Evolutionary conservation across 495 filamentous ascomycete species (phyloP).

Genomic region (Hypomontagnella monticulosa): DNA sequence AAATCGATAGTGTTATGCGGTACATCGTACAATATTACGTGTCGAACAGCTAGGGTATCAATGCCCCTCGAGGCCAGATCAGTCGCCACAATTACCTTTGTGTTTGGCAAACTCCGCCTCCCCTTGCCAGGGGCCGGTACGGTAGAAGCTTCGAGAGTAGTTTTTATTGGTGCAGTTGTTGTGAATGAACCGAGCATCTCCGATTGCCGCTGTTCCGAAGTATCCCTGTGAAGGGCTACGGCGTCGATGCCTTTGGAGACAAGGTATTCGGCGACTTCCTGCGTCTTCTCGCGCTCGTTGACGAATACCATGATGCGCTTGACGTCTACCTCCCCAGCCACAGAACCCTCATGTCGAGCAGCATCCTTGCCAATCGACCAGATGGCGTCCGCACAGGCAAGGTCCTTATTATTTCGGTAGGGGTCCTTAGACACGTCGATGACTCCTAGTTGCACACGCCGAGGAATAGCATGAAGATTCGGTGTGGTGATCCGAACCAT

Average conservation of each 20-base stretch:
- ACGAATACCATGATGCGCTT: slow-evolving; percentile 96
- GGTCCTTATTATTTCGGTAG: slow-evolving; percentile 86
- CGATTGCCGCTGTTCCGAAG: slow-evolving; percentile 72
- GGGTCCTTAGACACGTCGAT: slow-evolving; percentile 89
- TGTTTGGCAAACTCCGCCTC: slow-evolving; percentile 65
- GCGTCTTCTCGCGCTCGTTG: slow-evolving; percentile 91
- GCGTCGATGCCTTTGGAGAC: slow-evolving; percentile 87
- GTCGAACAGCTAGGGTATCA: slow-evolving; percentile 90
- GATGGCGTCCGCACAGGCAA: slow-evolving; percentile 94
- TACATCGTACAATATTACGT: slow-evolving; percentile 93
- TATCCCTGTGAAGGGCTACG: slow-evolving; percentile 82
- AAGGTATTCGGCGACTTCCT: slow-evolving; percentile 82
- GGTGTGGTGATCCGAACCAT: slow-evolving; percentile 88
- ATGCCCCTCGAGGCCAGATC: slow-evolving; percentile 93
- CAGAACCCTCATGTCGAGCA: slow-evolving; percentile 59
- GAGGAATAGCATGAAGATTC: slow-evolving; percentile 93
- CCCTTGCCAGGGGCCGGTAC: slow-evolving; percentile 33
- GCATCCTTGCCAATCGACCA: slow-evolving; percentile 90
- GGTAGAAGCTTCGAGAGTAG: slow-evolving; percentile 28
- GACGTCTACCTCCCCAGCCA: slow-evolving; percentile 61
- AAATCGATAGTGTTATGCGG: slow-evolving; percentile 97
- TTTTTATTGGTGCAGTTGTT: slow-evolving; percentile 54
- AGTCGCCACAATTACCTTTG: slow-evolving; percentile 91
- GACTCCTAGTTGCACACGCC: slow-evolving; percentile 91
- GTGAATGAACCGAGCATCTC: slow-evolving; percentile 84